Percentiles rank a stretch among this genome's conserved stretches.
These are phyloP conservation scores for Teratosphaeria gauchensis DNA, from an alignment of 2,329 filamentous ascomycete species.

Conservation along the genomic window DNA sequence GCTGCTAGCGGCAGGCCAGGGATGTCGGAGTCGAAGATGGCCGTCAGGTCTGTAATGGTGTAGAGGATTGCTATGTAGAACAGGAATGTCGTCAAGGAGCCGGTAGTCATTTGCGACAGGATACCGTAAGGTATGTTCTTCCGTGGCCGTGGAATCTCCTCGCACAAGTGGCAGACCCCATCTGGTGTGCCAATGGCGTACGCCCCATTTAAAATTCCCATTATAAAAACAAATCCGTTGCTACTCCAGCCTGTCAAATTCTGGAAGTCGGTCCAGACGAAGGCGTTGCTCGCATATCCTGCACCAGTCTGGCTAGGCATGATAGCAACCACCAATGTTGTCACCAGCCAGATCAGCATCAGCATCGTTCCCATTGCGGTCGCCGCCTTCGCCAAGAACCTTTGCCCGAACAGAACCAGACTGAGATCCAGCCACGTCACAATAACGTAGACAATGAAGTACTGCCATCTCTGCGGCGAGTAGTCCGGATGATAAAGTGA, in stretches of 20 bases:
- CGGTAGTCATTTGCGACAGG: conserved; percentile 41
- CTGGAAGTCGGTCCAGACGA: conserved; percentile 34
- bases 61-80: conserved; percentile 40
- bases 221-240: conserved; percentile 51
- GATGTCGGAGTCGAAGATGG: conserved; percentile 36
- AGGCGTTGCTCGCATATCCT: conserved; percentile 29
- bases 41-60: conserved; percentile 47
- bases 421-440: conserved; percentile 38
- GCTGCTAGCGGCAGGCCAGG: conserved; percentile 50
- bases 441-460: conserved; percentile 41
- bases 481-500: conserved; percentile 39
- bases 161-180: conserved; percentile 52
- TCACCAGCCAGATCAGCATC: conserved; percentile 45
- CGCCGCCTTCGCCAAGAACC: conserved; percentile 41
- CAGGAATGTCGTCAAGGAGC: conserved; percentile 43
- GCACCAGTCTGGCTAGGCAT: conserved; percentile 41
- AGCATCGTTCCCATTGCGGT: conserved; percentile 43
- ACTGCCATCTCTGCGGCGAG: conserved; percentile 39
- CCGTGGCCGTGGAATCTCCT: conserved; percentile 49
- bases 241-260: conserved; percentile 35
- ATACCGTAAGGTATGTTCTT: conserved; percentile 47
- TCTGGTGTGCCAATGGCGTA: conserved; percentile 57
- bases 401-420: conserved; percentile 46
- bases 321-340: conserved; percentile 45
- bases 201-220: conserved; percentile 55